Evolutionary conservation across 495 filamentous ascomycete species (phyloP).

Genomic region (Penicillium pancosmium): DNA sequence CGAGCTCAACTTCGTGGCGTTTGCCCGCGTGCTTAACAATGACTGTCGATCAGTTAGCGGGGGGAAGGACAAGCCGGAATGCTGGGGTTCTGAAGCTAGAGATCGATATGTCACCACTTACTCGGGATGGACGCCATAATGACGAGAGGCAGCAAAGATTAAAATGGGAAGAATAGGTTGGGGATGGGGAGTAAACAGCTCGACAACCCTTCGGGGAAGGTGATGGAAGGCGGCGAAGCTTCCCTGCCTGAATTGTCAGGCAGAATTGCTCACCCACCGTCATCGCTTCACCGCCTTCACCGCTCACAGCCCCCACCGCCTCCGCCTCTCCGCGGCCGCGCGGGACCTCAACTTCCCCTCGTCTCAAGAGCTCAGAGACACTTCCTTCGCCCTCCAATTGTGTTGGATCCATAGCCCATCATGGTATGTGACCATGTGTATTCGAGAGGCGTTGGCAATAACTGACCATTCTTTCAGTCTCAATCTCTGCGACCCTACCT

Average conservation of each 20-base stretch:
- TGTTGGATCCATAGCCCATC: neutral
- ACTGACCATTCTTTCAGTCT: constrained; percentile 57
- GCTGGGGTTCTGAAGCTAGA: neutral
- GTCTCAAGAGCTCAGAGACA: constrained; percentile 4
- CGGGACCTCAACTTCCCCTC: constrained; percentile 30
- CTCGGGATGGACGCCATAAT: constrained; percentile 66
- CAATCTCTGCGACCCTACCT: constrained; percentile 98
- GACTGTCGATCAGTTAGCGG: constrained; percentile 59
- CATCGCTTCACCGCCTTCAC: constrained; percentile 15
- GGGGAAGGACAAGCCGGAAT: neutral
- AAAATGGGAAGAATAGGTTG: constrained; percentile 29
- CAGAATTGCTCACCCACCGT: constrained; percentile 19
- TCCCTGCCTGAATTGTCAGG: constrained; percentile 42
- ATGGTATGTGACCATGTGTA: constrained; percentile 5
- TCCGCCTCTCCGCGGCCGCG: constrained; percentile 19
- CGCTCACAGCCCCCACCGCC: too few relatives aligned
- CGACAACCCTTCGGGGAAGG: constrained; percentile 16
- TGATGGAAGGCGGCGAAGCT: constrained; percentile 38
- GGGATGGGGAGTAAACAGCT: constrained; percentile 37
- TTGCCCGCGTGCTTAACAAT: constrained; percentile 94
- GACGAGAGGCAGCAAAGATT: constrained; percentile 16
- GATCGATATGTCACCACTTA: constrained; percentile 33
- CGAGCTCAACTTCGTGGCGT: constrained; percentile 89
- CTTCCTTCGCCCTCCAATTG: constrained; percentile 1
- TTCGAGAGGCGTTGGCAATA: constrained; percentile 7